phyloP scores from a whole-genome alignment of 2,329 filamentous ascomycete species.

The Penicillium fuscoglaucum region DNA sequence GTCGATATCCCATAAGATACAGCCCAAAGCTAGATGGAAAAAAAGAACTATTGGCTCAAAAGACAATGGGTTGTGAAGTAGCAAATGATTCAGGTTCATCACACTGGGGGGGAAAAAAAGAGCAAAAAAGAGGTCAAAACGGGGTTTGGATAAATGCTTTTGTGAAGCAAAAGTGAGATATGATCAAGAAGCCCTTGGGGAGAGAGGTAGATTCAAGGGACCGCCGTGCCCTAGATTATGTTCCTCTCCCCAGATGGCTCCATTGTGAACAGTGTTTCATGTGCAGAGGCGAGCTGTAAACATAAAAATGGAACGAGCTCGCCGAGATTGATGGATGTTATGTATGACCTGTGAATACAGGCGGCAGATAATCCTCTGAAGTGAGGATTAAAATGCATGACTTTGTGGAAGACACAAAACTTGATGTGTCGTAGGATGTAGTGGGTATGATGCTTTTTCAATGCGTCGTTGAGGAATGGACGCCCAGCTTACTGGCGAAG shows the following conservation, averaged over 20 bases:
- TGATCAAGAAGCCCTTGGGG: neutral
- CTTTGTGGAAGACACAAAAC: conserved; percentile 7
- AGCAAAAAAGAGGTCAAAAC: neutral
- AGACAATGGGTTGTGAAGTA: conserved; percentile 4
- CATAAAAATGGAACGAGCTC: conserved; percentile 2
- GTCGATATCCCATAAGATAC: conserved; percentile 21
- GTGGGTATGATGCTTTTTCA: conserved; percentile 16
- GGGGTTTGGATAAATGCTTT: neutral
- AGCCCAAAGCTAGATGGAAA: conserved; percentile 8
- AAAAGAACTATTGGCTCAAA: conserved; percentile 1
- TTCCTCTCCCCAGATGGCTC: neutral
- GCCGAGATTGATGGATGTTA: conserved; percentile 10
- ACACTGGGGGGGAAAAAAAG: neutral
- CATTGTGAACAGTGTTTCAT: neutral
- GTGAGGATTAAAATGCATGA: conserved; percentile 8
- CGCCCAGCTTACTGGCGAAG: neutral
- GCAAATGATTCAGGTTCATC: conserved; percentile 2
- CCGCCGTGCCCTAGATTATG: conserved; percentile 8
- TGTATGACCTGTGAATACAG: conserved; percentile 16
- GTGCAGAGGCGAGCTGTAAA: conserved; percentile 6
- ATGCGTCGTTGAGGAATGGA: neutral
- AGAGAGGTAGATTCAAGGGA: neutral
- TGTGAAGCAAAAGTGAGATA: neutral
- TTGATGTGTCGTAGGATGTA: conserved; percentile 1
- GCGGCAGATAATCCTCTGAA: conserved; percentile 5